Evolutionary conservation across 306 rosid genomes (phyloP), one percentile per base, ranked within the genome.

Genomic region (Fragaria vesca): DNA sequence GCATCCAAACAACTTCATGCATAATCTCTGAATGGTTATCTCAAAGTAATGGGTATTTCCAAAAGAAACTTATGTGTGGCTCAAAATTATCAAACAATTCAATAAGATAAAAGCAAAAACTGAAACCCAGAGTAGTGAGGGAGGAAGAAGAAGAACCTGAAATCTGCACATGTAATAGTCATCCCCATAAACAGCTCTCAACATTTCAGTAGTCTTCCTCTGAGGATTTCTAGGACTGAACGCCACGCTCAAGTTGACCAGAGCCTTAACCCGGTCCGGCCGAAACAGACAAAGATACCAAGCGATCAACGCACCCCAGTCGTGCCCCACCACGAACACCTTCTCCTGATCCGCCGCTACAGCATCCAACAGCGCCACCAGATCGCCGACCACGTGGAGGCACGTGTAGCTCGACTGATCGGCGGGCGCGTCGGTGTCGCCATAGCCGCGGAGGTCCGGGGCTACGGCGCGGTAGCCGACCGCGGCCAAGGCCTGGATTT

Each of bases 261-360:
- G 46, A 66, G 93, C 97, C 80, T 71, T 89, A 48, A 91, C 81
- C 68, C 89, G 34, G 7, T 94, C 91, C 0, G 97, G 94, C 16
- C 97, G 86, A 71, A 83, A 89, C 42, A 87, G 82, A 30, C 93
- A 88, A 21, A 94, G 91, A 12, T 45, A 43, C 96, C 96, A 94
- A 43, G 94, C 91, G 4, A 70, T 80, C 2, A 86, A 0, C 3
- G 94, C 97, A n/a, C 98, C 98, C 98, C 94, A 91, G 57, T 94
- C 97, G 68, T 91, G 98, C 0, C 83, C 98, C 13, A 94, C 97
- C 42, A 94, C 96, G 76, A 86, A 91, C 80, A 94, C 94, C 79
- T 89, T 86, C 61, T 89, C 94, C 40, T 85, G 70, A 0, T 75
- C 78, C 1, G 69, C 67, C 0, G 87, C 90, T 0, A 94, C 8